Evolutionary conservation across 129 eudicot genomes (phyloP), one percentile per base, ranked within the genome.

Genomic region (Helianthus tuberosus): DNA sequence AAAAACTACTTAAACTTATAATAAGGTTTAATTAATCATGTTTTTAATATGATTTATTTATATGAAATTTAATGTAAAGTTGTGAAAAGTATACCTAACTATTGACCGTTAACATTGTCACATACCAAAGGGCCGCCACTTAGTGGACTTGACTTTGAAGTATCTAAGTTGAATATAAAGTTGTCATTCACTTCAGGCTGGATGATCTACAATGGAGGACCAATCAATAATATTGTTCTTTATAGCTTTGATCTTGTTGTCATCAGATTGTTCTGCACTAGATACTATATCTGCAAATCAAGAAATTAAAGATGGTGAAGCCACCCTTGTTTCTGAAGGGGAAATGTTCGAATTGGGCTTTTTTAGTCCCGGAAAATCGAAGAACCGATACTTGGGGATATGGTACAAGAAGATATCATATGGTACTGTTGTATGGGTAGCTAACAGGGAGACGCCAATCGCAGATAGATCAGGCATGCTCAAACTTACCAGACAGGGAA

Each of bases 371-470:
- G 47, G 44, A 3, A 39, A 61, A 0, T 59, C 71, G 7, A 54
- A 60, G 16, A 72, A 79, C n/a, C 62, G 83, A 0, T 79, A 72
- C 47, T 2, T 65, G 6, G 83, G 74, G 6, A 79, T 79, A 43
- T 72, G 83, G 83, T 72, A 55, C 83, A 79, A 79, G 47, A 79
- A 58, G 52, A 79, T 79, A n/a, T 55, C 83, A 29, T 14, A 23
- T 12, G 49, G 61, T 51, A 75, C 71, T 4, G 62, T 17, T 6
- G 79, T 75, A 36, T 76, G 74, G 74, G 73, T 67, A 17, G 80
- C 74, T 25, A 76, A 76, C 46, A 66, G 80, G 41, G 47, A 76
- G 15, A 36, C 47, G 16, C 80, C 80, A 43, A 44, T 66, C 8
- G 43, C 52, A 5, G 77, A 72, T 29, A 58, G 5, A 58, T 72